Base-by-base conservation (phyloP, 495 filamentous ascomycete species). In the Aspergillus haitiensis region DNA sequence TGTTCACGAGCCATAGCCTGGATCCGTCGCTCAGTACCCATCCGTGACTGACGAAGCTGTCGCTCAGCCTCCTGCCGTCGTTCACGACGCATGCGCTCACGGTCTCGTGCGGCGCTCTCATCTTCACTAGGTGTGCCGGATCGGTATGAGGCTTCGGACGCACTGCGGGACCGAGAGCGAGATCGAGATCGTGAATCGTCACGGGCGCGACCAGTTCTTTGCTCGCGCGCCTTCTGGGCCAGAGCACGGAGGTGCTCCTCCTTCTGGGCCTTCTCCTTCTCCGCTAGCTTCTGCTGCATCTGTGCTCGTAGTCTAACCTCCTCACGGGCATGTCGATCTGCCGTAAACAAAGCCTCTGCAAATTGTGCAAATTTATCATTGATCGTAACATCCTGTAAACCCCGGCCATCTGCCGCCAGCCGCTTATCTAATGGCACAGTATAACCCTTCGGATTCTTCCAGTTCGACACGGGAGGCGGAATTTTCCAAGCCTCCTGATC, bases 301-400 rank as follows among this genome's bases (percentile, higher is more conserved):
- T 89, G 80, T 8, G 91, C 88, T 55, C 94, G 84, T 70, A 96
- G 90, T 62, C 91, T 86, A 52, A 99, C 94, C 74, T 99, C 94
- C 68, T 98, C 94, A 63, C 94, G 81, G 7, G 95, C 93, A 71
- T 98, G 95, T 34, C 94, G 78, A 71, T 99, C 94, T 27, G 94
- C 94, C 56, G 92, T 94, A 69, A 93, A 92, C 31, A 99, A 76
- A 1, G 93, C 91, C 77, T 99, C 94, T 0, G 92, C 87, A 72
- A 99, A 96, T 71, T 94, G 90, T 16, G 94, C 93, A 68, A 98
- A 98, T 67, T 98, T 99, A 78, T 99, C 94, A 74, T 98, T 99
- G 70, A 99, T 98, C 21, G 92, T 88, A 36, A 97, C 89, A 74
- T 99, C 94, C 71, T 96, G 90, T 64, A 98, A 75, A 7, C 91